phyloP scores from a whole-genome alignment of 495 filamentous ascomycete species.

The Geoglossum glabrum region DNA sequence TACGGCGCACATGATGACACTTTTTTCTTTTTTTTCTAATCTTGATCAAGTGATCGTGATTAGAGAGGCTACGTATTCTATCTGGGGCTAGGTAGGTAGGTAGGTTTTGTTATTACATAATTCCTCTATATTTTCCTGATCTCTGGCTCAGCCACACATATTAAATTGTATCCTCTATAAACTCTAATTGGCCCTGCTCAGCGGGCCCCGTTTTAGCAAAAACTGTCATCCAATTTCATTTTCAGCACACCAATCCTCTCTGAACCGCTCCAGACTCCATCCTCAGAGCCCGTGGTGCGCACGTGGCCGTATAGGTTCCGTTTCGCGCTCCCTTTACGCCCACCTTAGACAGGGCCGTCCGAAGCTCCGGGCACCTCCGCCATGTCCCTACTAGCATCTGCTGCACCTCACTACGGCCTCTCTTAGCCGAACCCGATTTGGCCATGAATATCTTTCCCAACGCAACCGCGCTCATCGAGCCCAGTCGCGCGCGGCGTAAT shows the following conservation, averaged over 20 bases:
- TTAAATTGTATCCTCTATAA: not conserved
- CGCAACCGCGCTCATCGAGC: not conserved
- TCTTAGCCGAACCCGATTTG: not conserved
- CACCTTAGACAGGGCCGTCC: not conserved
- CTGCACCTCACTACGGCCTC: not conserved
- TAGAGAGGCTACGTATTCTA: no score
- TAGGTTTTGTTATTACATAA: no score
- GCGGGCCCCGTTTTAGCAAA: not conserved
- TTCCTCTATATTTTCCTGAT: not conserved
- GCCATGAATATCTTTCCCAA: not conserved
- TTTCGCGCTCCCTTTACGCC: not conserved
- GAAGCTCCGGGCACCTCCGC: not conserved
- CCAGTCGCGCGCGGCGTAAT: not conserved
- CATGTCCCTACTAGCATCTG: not conserved
- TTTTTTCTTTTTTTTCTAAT: no score
- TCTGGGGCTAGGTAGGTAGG: no score
- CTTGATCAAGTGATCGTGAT: no score
- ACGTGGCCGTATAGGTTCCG: not conserved
- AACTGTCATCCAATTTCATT: not conserved
- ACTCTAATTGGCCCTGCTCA: not conserved
- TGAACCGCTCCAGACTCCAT: slow-evolving; percentile 1
- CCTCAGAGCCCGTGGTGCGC: not conserved
- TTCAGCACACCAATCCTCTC: slow-evolving; percentile 1
- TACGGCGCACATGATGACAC: no score
- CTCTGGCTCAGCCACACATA: not conserved